Percentiles rank a stretch among this genome's conserved stretches.
Evolutionary conservation across 176 grass and related monocot species (phyloP).

Genomic region (barley (Hordeum vulgare)): DNA sequence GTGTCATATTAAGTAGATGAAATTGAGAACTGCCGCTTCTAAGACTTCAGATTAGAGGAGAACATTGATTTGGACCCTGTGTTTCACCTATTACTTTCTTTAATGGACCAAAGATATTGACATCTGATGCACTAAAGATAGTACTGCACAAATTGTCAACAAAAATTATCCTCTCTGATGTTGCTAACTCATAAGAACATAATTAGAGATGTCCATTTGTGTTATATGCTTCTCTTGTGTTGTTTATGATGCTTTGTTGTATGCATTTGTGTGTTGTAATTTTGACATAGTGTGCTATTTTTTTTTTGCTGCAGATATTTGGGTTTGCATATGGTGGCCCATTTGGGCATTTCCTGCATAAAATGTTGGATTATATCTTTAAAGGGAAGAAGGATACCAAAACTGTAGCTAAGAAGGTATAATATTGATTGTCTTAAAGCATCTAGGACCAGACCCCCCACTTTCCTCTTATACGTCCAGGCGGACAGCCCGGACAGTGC

Average conservation of each 20-base stretch:
- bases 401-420: conserved; percentile 94
- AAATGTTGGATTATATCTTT: conserved; percentile 80
- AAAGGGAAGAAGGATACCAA: conserved; percentile 84
- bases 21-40: background rate
- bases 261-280: background rate
- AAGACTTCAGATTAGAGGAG: background rate
- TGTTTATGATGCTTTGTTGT: conserved; percentile 9
- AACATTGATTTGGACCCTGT: background rate
- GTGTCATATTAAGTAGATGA: background rate
- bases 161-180: background rate
- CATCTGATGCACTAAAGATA: background rate
- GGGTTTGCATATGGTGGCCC: conserved; percentile 85
- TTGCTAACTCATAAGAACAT: background rate
- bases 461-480: too few species aligned
- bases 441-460: too few species aligned
- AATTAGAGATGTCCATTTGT: background rate
- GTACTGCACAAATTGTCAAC: background rate
- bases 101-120: background rate
- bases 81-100: background rate
- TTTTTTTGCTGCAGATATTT: conserved; percentile 47
- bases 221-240: background rate
- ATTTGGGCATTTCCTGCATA: conserved; percentile 80
- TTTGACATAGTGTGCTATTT: background rate
- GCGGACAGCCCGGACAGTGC: too few species aligned
- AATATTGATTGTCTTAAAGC: background rate